These are phyloP conservation scores for Myxozyma udenii DNA, from an alignment of 805 yeast species.

Conservation along the genomic window DNA sequence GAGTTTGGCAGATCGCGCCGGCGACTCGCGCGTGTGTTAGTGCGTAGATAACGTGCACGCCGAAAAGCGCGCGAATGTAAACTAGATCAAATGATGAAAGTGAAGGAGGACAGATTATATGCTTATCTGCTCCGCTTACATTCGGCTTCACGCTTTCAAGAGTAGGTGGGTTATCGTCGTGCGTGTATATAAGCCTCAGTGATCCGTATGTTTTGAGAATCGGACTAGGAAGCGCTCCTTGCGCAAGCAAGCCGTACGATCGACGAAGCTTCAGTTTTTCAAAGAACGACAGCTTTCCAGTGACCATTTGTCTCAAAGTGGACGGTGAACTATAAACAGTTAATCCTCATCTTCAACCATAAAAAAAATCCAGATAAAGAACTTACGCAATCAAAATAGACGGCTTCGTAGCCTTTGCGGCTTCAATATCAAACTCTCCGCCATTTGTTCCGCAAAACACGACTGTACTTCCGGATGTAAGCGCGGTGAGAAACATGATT, in stretches of 20 bases:
- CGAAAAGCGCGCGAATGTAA: slow-evolving; percentile 37
- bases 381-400: slow-evolving; percentile 16
- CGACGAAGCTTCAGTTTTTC: slow-evolving; percentile 8
- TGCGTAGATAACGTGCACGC: slow-evolving; percentile 39
- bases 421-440: slow-evolving; percentile 12
- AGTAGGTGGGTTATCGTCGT: slow-evolving; percentile 16
- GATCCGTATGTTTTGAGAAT: slow-evolving; percentile 2
- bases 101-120: background rate
- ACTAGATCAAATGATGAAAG: slow-evolving; percentile 29
- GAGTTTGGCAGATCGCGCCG: slow-evolving; percentile 41
- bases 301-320: background rate
- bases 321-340: background rate
- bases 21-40: slow-evolving; percentile 34
- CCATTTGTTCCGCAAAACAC: slow-evolving; percentile 22
- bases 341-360: background rate
- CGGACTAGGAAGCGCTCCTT: slow-evolving; percentile 14
- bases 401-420: slow-evolving; percentile 6
- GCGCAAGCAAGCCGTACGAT: slow-evolving; percentile 17
- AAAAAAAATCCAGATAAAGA: no score
- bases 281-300: background rate
- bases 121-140: background rate
- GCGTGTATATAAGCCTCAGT: slow-evolving; percentile 18
- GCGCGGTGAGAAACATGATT: slow-evolving; percentile 36
- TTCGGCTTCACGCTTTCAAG: background rate
- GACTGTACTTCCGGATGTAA: slow-evolving; percentile 33